Base-by-base conservation (phyloP, 164 flowering plant species). In the Cinnamomum chago region DNA sequence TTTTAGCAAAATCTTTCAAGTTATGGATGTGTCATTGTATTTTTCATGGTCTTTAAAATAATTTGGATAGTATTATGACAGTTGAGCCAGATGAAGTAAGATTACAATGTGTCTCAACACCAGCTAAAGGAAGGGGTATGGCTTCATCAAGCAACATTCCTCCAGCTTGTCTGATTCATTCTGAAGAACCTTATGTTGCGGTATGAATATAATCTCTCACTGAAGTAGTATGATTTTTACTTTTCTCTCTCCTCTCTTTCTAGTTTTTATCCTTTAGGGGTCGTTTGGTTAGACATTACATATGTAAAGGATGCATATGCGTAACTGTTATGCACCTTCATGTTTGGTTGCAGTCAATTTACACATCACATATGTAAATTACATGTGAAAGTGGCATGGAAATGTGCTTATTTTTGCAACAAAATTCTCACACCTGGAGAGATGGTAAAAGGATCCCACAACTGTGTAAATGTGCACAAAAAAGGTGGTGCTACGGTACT, bases 91-190 rank as follows among this genome's bases (percentile, higher is more conserved):
- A 6, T 72, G 81, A 82, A 72, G 70, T 75, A 66, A 70, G 85
- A 72, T 73, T 91, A 24, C 79, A 84, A 66, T 86, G 89, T 76
- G 83, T 88, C 71, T 78, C 83, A 15, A 85, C 92, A 73, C 77
- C 87, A 76, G 76, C 79, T 62, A 94, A 92, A 83, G 98, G 97
- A 80, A 87, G 93, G 84, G 97, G 96, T 23, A 86, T 94, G 90
- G 75, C 71, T 76, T 80, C 93, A 80, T 13, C 28, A 27, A 55
- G 50, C 76, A 88, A 91, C 78, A 82, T 91, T 74, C 81, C 89
- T 73, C 77, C 79, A 73, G 83, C 89, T 70, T 83, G 88, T 52
- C 81, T 94, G 76, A 69, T 94, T 84, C 95, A 89, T 77, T 75
- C 66, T 35, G 98, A 94, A 84, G 88, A 90, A 79, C 96, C 98